Base-by-base conservation (phyloP, 441 rosid species). In the Erysimum pusillum region DNA sequence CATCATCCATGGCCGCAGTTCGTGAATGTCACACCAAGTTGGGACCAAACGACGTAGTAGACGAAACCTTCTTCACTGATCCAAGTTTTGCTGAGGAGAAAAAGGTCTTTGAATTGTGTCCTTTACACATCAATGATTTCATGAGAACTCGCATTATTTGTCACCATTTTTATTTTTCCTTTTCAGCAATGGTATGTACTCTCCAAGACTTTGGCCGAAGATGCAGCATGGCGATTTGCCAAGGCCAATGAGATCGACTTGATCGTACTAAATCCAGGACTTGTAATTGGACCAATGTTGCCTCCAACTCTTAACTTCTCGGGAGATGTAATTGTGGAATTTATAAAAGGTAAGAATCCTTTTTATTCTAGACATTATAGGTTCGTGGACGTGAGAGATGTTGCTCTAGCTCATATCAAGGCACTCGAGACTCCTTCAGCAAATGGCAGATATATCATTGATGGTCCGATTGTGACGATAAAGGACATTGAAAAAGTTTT, bases 141-240 rank as follows among this genome's bases (percentile, higher is more conserved):
- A 22, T 45, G 25, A 51, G 9, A 68, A 58, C 39, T 62, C 13
- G 0, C 56, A 39, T 31, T 54, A 7, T 31, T 61, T 58, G 9
- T 72, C 12, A 66, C 49, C 31, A 41, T 32, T 62, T 28, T 4
- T 52, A 0, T 52, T 0, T 52, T 20, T 51, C 4, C 22, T 68
- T 41, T 65, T 58, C 74, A 93, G 98, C 82, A 81, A 13, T 93
- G 98, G 98, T 89, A 93, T 56, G 74, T 83, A 74, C 85, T 93
- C 38, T 93, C 98, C 0, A 93, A 93, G 88, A 86, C 87, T 53
- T 67, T 93, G 82, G 96, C 97, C 2, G 98, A 93, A 84, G 90
- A 85, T 9, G 85, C 90, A 56, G 96, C 97, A 54, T 88, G 94
- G 96, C 80, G 78, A 51, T 85, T 89, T 70, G 83, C 89, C 17